Evolutionary conservation across 768 basidiomycete species (phyloP).

Genomic region (Suillus alpinus): DNA sequence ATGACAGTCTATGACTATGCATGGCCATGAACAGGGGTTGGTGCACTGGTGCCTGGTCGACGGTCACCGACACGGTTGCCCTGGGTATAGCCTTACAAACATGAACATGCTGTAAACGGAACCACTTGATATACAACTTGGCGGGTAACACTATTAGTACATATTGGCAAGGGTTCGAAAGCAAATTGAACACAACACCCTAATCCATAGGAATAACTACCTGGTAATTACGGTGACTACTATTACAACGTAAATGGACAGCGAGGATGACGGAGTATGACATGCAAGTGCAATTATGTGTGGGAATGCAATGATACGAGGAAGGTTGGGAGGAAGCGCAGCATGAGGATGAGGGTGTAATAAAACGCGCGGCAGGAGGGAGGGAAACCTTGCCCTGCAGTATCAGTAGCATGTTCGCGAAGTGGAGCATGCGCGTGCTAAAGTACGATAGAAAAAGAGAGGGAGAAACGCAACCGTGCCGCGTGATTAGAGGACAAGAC

Average conservation of each 20-base stretch:
- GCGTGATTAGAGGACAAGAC: conserved; percentile 4
- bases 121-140: background rate
- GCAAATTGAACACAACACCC: conserved; percentile 4
- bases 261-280: conserved; percentile 9
- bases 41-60: background rate
- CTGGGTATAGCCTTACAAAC: no score
- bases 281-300: conserved; percentile 5
- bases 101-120: background rate
- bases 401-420: conserved; percentile 1
- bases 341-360: background rate
- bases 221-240: conserved; percentile 26
- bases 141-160: background rate
- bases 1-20: no score
- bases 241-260: conserved; percentile 34
- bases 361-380: background rate
- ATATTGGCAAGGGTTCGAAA: background rate
- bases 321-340: conserved; percentile 1
- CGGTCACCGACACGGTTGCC: background rate
- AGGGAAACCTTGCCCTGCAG: background rate
- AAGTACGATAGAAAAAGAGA: conserved; percentile 21
- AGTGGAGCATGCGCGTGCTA: conserved; percentile 5
- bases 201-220: conserved; percentile 10
- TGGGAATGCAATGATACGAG: conserved; percentile 5
- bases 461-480: conserved; percentile 12
- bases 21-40: no score